Evolutionary conservation across 305 asterid species (phyloP).

Genomic region (Ruellia speciosa): DNA sequence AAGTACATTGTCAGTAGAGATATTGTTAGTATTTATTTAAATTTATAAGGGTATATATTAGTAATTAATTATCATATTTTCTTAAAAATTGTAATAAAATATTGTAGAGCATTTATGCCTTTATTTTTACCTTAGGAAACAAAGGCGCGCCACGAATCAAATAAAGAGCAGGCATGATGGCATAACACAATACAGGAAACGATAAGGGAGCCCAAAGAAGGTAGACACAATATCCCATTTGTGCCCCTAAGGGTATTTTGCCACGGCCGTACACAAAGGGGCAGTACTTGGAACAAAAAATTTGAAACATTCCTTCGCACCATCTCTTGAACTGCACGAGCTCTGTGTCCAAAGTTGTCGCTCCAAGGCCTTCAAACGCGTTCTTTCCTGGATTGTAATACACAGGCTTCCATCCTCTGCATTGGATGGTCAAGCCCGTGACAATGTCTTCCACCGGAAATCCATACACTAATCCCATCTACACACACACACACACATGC

Average conservation of each 20-base stretch:
- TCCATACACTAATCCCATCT: conserved; percentile 83
- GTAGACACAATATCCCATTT: conserved; percentile 71
- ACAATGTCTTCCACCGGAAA: conserved; percentile 67
- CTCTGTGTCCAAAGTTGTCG: conserved; percentile 47
- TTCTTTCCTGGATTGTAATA: conserved; percentile 46
- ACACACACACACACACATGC: conserved; percentile 9
- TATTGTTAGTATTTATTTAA: too few relatives aligned
- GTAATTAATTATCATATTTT: too few relatives aligned
- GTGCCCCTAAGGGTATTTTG: conserved; percentile 52
- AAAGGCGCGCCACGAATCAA: conserved; percentile 44
- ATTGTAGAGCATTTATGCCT: neutral
- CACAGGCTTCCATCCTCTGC: conserved; percentile 80
- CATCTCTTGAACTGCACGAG: conserved; percentile 78
- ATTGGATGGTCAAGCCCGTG: conserved; percentile 73
- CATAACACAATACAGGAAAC: conserved; percentile 47
- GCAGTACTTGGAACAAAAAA: conserved; percentile 62
- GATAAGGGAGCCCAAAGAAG: conserved; percentile 66
- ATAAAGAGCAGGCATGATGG: conserved; percentile 37
- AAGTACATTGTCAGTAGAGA: too few relatives aligned
- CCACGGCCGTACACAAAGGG: conserved; percentile 60
- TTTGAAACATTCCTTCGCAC: conserved; percentile 73
- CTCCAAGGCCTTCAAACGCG: conserved; percentile 60
- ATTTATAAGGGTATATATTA: too few relatives aligned
- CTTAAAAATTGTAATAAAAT: neutral
- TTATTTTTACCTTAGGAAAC: conserved; percentile 47